phyloP scores from a whole-genome alignment of 129 eudicot genomes.

The Tanacetum coccineum region DNA sequence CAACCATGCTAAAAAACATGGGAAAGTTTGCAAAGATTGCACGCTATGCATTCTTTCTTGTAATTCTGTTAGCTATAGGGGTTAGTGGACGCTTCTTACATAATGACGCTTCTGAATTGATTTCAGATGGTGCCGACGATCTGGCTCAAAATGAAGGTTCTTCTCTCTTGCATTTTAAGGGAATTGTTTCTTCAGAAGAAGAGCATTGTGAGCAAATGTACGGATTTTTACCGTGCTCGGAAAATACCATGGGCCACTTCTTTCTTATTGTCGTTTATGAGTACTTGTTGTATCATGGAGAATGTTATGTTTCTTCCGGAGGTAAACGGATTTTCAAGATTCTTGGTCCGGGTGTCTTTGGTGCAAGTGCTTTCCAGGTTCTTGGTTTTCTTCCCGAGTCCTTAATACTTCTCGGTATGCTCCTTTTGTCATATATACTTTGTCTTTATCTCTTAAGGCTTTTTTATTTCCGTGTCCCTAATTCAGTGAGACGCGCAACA shows the following conservation, averaged over 20 bases:
- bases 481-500: too few relatives aligned
- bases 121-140: constrained; percentile 48
- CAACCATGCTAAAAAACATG: constrained; percentile 22
- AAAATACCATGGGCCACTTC: constrained; percentile 48
- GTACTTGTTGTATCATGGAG: constrained; percentile 62
- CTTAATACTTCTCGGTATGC: constrained; percentile 60
- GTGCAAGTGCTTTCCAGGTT: constrained; percentile 76
- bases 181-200: constrained; percentile 28
- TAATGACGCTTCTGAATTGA: constrained; percentile 16
- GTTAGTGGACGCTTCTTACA: constrained; percentile 35
- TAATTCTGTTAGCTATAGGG: constrained; percentile 21
- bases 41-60: constrained; percentile 18
- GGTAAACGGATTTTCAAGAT: constrained; percentile 72
- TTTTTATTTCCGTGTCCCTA: too few relatives aligned
- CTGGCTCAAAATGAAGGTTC: constrained; percentile 10
- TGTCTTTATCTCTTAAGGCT: too few relatives aligned
- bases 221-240: constrained; percentile 80
- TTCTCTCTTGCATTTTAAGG: constrained; percentile 27
- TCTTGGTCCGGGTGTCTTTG: constrained; percentile 83
- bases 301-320: constrained; percentile 58
- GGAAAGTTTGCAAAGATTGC: constrained; percentile 12
- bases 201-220: constrained; percentile 67
- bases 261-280: constrained; percentile 70
- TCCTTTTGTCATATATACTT: not conserved
- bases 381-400: constrained; percentile 74